Base-by-base conservation (phyloP, 441 rosid species). In the Iberis amara region DNA sequence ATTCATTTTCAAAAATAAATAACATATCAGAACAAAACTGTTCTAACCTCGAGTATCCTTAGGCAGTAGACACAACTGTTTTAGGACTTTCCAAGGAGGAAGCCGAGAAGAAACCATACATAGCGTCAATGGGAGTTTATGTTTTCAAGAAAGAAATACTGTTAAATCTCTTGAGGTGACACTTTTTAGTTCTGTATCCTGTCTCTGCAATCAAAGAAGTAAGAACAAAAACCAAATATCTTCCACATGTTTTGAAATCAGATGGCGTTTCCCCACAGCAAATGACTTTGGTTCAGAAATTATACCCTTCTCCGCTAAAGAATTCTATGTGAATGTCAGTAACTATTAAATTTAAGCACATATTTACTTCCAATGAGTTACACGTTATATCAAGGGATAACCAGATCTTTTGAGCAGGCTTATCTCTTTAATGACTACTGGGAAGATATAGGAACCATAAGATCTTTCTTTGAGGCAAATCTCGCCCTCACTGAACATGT, bases 191-290 rank as follows among this genome's bases (percentile, higher is more conserved):
- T 51, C 49, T 43, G 44, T n/a, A 12, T 38, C 26, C 39, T 38
- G 21, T 41, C 12, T 7, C 13, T 54, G 47, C 58, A 3, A 12
- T 44, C 47, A 39, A 33, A 41, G 14, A 48, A 11, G 18, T 11
- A 6, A 28, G 42, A 7, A 7, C 35, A 8, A 31, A 11, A 0
- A 46, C 42, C 6, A 9, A 44, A 62, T 45, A 31, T 13, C 11
- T 33, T 41, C 37, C 5, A 48, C n/a, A 41, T 57, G 42, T 23
- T 62, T 62, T 46, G 33, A 55, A 41, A 18, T 48, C 78, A 87
- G 96, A 66, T 91, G 98, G 98, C 96, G 96, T 54, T 91, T 83
- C 59, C 98, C 98, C 10, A 91, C 96, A 13, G 95, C 98, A 60
- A 91, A 77, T 64, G 86, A 82, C 71, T 85, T 79, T 50, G 85